Base-by-base conservation (phyloP, 2,329 filamentous ascomycete species). In the Penicillium sp. region DNA sequence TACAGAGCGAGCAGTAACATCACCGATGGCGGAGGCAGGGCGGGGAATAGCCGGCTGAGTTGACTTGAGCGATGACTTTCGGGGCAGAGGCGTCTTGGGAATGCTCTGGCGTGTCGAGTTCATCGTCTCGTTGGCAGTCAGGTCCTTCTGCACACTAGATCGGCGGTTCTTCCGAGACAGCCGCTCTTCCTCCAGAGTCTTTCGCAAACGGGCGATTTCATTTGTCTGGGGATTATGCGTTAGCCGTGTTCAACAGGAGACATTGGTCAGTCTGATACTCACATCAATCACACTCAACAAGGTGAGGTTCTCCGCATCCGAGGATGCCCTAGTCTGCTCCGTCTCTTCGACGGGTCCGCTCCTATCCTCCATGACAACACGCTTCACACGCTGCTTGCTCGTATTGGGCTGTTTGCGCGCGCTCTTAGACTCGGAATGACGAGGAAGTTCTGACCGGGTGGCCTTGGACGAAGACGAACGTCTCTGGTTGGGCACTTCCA, bases 21-120 rank as follows among this genome's bases (percentile, higher is more conserved):
- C 67, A 33, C 65, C 67, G 44, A 60, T 51, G n/a, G 66, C 68
- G 4, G 68, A 70, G 9, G 61, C 60, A 49, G 69, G 66, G 40
- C 68, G 61, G 18, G 62, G 41, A 3, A 63, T 58, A 29, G 64
- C 61, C 6, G 64, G 64, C 8, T 73, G 78, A 4, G 72, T 57
- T 46, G 81, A 78, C 52, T 77, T 80, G 56, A 81, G 61, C 0
- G 79, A 81, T 1, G 79, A 81, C 57, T 81, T 81, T 44, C 78
- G 77, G n/a, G 75, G 74, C 13, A 54, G 50, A 28, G 62, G 51
- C 1, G 69, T 64, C 55, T 66, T 73, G 23, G 67, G 63, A 44
- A 64, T 65, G 56, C 69, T 72, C 55, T 68, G 60, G 52, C 70
- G 58, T 56, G 71, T 60, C 43, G 66, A 39, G 59, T 67, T 56